Percentiles rank a stretch among this genome's conserved stretches.
phyloP scores from a whole-genome alignment of 164 flowering plant species.

The Malania oleifera region DNA sequence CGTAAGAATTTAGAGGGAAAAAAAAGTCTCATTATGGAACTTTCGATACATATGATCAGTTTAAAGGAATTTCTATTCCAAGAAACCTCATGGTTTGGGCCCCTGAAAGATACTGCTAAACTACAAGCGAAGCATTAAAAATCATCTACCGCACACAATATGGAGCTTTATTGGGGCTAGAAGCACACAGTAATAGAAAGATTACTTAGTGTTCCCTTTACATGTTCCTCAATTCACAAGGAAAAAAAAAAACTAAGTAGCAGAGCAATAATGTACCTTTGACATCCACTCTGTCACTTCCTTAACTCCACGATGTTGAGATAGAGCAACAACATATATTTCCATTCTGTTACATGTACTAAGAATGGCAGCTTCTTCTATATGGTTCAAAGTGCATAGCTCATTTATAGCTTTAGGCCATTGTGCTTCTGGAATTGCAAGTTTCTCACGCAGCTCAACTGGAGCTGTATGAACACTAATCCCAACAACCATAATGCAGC shows the following conservation, averaged over 20 bases:
- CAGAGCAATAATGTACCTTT: conserved; percentile 46
- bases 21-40: too few species aligned
- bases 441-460: conserved; percentile 96
- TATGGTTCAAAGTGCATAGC: conserved; percentile 81
- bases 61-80: too few species aligned
- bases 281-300: conserved; percentile 99
- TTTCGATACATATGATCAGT: too few species aligned
- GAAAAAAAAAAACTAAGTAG: neutral
- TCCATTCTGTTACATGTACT: conserved; percentile 99
- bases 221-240: too few species aligned
- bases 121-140: too few species aligned
- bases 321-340: conserved; percentile 88
- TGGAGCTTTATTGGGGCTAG: too few species aligned
- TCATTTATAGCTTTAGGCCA: conserved; percentile 96
- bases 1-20: too few species aligned
- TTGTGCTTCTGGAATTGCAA: conserved; percentile 96
- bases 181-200: too few species aligned
- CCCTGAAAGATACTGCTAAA: too few species aligned
- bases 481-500: conserved; percentile 96
- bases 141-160: too few species aligned
- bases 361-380: conserved; percentile 98
- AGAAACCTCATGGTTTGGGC: too few species aligned
- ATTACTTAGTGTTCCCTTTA: too few species aligned
- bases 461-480: conserved; percentile 90
- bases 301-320: conserved; percentile 90